Percentiles rank a stretch among this genome's conserved stretches.
phyloP scores from a whole-genome alignment of 352 stramenopile genomes.

The Phytophthora tentaculata region DNA sequence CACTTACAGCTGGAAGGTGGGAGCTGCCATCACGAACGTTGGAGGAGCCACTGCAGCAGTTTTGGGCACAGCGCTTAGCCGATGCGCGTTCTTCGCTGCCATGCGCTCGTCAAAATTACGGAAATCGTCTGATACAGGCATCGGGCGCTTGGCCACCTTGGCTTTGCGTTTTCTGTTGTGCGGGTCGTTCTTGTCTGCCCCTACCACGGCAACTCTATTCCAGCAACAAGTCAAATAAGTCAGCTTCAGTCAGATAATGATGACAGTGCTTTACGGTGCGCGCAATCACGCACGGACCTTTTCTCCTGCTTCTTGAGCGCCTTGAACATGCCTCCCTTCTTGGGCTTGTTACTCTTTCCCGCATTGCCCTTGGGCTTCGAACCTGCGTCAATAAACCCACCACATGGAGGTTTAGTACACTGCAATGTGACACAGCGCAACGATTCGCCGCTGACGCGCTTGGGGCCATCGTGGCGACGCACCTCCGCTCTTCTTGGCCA shows the following conservation, averaged over 20 bases:
- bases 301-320: conserved; percentile 72
- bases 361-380: conserved; percentile 30
- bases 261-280: too few species aligned
- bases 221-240: too few species aligned
- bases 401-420: neutral
- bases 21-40: conserved; percentile 65
- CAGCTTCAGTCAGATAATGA: too few species aligned
- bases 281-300: conserved; percentile 34
- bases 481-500: conserved; percentile 55
- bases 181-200: conserved; percentile 45
- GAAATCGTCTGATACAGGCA: conserved; percentile 59
- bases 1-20: conserved; percentile 80
- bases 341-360: conserved; percentile 66
- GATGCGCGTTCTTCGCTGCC: conserved; percentile 45
- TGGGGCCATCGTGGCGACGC: neutral
- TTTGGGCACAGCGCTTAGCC: conserved; percentile 29
- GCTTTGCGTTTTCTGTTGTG: conserved; percentile 32
- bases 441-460: neutral
- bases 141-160: conserved; percentile 41
- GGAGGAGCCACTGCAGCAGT: conserved; percentile 46
- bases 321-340: conserved; percentile 74
- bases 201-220: conserved; percentile 43
- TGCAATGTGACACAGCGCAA: neutral
- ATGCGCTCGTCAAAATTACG: conserved; percentile 85
- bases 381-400: conserved; percentile 11